phyloP scores from a whole-genome alignment of 140 eudicot genomes.

The Anethum foeniculum region DNA sequence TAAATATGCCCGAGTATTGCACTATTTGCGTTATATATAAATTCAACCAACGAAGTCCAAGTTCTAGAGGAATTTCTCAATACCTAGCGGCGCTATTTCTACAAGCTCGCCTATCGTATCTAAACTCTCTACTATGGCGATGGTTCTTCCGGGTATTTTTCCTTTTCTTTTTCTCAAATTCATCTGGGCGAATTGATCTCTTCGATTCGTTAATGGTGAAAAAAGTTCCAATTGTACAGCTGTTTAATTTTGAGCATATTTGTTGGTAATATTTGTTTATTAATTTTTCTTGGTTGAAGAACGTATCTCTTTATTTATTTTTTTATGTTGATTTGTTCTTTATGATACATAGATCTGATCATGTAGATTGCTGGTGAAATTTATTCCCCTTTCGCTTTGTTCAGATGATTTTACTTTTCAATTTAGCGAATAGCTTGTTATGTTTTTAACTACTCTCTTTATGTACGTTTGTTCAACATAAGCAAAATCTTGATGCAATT shows the following conservation, averaged over 20 bases:
- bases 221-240: not conserved
- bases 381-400: not conserved
- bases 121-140: not conserved
- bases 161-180: not conserved
- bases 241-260: not conserved
- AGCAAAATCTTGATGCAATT: not conserved
- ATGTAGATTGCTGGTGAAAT: not conserved
- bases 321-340: not conserved
- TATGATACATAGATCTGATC: not conserved
- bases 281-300: not conserved
- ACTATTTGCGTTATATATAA: not conserved
- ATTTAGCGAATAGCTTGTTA: not conserved
- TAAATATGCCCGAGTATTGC: not conserved
- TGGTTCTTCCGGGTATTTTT: not conserved
- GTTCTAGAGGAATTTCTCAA: conserved; percentile 3
- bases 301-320: not conserved
- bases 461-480: not conserved
- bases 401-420: not conserved
- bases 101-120: not conserved
- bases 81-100: not conserved
- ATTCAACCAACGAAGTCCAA: not conserved
- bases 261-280: not conserved
- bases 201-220: not conserved
- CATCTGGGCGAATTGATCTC: conserved; percentile 4
- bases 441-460: not conserved